Evolutionary conservation across 2,329 filamentous ascomycete species (phyloP).

Genomic region (Colletotrichum tropicale): DNA sequence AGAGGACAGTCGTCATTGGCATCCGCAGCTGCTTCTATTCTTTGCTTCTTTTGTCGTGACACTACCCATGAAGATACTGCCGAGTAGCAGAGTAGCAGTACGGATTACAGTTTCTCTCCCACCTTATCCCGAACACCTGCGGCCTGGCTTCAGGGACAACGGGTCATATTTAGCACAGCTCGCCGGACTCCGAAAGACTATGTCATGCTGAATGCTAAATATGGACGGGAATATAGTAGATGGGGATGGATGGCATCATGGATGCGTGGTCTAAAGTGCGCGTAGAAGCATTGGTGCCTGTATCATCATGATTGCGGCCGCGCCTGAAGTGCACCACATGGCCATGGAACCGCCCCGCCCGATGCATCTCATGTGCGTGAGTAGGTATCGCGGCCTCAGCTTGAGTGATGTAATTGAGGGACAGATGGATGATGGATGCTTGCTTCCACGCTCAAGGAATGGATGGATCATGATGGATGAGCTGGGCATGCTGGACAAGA

Average conservation of each 20-base stretch:
- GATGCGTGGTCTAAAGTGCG: neutral
- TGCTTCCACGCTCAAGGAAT: neutral
- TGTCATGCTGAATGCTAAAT: constrained; percentile 9
- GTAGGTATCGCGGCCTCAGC: neutral
- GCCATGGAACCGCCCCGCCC: neutral
- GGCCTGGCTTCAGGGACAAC: neutral
- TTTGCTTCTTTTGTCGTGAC: neutral
- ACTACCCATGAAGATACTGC: neutral
- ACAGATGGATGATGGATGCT: neutral
- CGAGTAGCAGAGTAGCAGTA: neutral
- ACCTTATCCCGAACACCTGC: neutral
- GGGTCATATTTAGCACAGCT: neutral
- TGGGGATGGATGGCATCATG: neutral
- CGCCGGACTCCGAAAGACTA: constrained; percentile 9
- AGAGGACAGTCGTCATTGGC: neutral
- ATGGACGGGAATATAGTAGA: neutral
- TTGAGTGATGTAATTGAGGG: neutral
- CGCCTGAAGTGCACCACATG: neutral
- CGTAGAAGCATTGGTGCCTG: neutral
- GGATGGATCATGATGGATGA: neutral
- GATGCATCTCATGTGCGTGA: neutral
- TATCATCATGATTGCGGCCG: constrained; percentile 6
- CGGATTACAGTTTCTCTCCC: neutral
- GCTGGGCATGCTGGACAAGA: neutral
- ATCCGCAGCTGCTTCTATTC: neutral